Base-by-base conservation (phyloP, 192 early-diverging fungal genomes). In the Coemansia sp. region DNA sequence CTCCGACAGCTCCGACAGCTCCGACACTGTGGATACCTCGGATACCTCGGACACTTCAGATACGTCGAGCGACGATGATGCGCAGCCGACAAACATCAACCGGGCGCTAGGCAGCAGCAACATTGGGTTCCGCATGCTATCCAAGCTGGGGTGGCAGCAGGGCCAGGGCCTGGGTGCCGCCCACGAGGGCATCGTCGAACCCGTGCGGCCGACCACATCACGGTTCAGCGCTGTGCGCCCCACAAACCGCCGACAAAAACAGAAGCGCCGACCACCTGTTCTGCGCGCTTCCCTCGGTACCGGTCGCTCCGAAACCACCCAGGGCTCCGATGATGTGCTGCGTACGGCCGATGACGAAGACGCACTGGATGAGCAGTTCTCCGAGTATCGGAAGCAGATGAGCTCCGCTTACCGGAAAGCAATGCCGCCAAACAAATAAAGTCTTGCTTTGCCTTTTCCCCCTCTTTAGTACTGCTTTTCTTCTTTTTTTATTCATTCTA, bases 141-240 rank as follows among this genome's bases (percentile, higher is more conserved):
- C 54, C 8, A 73, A 73, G 38, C 63, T 73, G 27, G 71, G 71
- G 13, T 73, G 71, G 71, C 63, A 60, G 47, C 33, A 73, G 33
- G 71, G 71, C 13, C 54, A 66, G 43, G 71, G 71, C 0, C 43
- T 73, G 51, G 71, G 71, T 1, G 63, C 71, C 7, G 23, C 54
- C 13, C 53, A 51, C 29, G 52, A 66, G 4, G 71, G 71, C 3
- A 73, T 73, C 39, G 34, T 49, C 9, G 71, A 73, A 30, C 71
- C 71, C 3, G 62, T 73, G 11, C 59, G 71, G 0, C 43, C 42
- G 14, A 28, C 45, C 14, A 73, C 71, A 2, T n/a, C n/a, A n/a
- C 34, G 64, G 18, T 73, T 73, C 25, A 67, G 71, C 44, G 42
- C 49, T 6, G 54, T 53, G 17, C 10, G 24, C 5, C 54, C 40